Conservation (phyloP, 2,329 filamentous ascomycete species). For the Neoascochyta sp. region DNA sequence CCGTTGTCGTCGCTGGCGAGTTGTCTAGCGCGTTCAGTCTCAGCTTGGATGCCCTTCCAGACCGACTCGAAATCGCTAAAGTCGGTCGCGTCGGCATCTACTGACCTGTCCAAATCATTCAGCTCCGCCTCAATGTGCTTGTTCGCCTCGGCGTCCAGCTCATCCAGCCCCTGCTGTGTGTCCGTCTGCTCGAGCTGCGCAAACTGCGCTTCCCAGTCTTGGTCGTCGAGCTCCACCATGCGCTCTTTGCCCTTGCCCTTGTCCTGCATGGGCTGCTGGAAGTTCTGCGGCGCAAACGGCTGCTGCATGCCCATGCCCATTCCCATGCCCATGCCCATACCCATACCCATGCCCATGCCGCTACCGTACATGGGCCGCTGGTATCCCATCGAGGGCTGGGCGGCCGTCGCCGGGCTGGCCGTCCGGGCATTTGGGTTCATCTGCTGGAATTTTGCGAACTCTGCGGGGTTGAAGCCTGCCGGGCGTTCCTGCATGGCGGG, state of each 20-base stretch:
- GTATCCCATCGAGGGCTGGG: slow-evolving; percentile 47
- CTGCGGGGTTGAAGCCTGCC: slow-evolving; percentile 68
- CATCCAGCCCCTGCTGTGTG: slow-evolving; percentile 45
- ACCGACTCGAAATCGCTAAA: slow-evolving; percentile 93
- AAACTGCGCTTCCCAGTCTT: slow-evolving; percentile 96
- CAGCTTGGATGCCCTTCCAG: slow-evolving; percentile 77
- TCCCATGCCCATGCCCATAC: slow-evolving; percentile 57
- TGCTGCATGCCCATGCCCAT: slow-evolving; percentile 47
- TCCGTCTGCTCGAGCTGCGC: slow-evolving; percentile 75
- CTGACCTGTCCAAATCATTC: slow-evolving; percentile 83
- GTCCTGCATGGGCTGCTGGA: slow-evolving; percentile 46
- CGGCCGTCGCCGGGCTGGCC: slow-evolving; percentile 54
- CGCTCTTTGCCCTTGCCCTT: slow-evolving; percentile 74
- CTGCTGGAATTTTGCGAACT: slow-evolving; percentile 82
- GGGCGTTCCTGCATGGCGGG: slow-evolving; percentile 57
- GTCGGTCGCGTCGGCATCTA: slow-evolving; percentile 68
- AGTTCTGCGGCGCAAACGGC: slow-evolving; percentile 43
- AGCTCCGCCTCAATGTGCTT: slow-evolving; percentile 80
- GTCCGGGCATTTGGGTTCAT: slow-evolving; percentile 55
- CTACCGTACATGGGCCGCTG: slow-evolving; percentile 50
- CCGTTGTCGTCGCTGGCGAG: slow-evolving; percentile 63
- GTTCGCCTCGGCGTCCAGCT: slow-evolving; percentile 61
- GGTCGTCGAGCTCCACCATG: slow-evolving; percentile 86
- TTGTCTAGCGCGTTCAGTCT: slow-evolving; percentile 65
- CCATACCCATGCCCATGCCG: slow-evolving; percentile 35